Evolutionary conservation across 179 eudicot species (phyloP).

Genomic region (Gypsophila paniculata): DNA sequence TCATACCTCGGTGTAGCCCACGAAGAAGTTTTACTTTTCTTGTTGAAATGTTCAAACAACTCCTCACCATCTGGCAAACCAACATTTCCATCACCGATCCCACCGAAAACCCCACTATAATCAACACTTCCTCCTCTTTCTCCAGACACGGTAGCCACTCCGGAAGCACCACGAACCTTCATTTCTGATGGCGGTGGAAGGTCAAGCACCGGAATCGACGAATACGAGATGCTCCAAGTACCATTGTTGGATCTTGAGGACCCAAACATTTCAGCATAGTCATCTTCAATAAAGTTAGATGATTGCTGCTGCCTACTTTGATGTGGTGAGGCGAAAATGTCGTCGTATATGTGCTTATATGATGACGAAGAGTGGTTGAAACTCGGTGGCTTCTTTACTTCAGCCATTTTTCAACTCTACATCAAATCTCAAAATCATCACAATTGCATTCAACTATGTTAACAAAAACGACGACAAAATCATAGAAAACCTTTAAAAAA

Average conservation of each 20-base stretch:
- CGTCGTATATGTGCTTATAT: constrained; percentile 57
- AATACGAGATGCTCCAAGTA: constrained; percentile 31
- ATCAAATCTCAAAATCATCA: constrained; percentile 16
- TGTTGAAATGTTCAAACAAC: constrained; percentile 34
- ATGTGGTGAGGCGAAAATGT: constrained; percentile 35
- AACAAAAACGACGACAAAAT: background rate
- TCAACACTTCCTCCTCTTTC: constrained; percentile 41
- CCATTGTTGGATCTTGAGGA: constrained; percentile 35
- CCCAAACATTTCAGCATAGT: constrained; percentile 65
- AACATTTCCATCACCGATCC: constrained; percentile 35
- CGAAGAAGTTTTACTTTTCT: constrained; percentile 27
- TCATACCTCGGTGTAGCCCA: constrained; percentile 34
- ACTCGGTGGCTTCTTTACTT: constrained; percentile 29
- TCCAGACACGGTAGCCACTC: constrained; percentile 15
- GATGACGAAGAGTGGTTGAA: constrained; percentile 32
- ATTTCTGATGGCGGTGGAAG: constrained; percentile 38
- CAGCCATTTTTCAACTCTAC: constrained; percentile 27
- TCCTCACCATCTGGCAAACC: constrained; percentile 42
- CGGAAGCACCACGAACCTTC: constrained; percentile 18
- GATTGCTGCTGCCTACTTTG: constrained; percentile 32
- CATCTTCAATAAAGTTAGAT: constrained; percentile 35
- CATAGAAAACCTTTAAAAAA: constrained; percentile 14
- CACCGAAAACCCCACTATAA: constrained; percentile 64
- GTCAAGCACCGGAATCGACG: constrained; percentile 71
- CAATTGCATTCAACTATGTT: background rate